These are phyloP conservation scores for Aspergillus intermedius DNA, from an alignment of 2,329 filamentous ascomycete species.

Conservation along the genomic window DNA sequence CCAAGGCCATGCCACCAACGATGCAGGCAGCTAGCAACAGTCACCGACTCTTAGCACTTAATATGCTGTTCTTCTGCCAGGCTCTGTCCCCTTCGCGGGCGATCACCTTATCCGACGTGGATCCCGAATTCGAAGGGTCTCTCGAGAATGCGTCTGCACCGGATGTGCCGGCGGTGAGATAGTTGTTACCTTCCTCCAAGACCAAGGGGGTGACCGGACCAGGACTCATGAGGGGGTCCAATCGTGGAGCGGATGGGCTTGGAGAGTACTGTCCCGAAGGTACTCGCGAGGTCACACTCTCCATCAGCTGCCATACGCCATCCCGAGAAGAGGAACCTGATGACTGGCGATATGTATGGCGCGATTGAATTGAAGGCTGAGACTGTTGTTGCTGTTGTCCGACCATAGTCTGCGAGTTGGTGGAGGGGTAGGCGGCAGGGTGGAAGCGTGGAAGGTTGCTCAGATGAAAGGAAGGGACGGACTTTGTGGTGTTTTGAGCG, in stretches of 20 bases:
- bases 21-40: too few relatives aligned
- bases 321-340: constrained; percentile 28
- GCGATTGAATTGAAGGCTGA: constrained; percentile 27
- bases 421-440: constrained; percentile 38
- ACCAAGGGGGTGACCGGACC: constrained; percentile 42
- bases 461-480: constrained; percentile 33
- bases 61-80: constrained; percentile 23
- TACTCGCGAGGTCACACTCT: constrained; percentile 31
- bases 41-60: constrained; percentile 23
- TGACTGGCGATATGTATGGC: constrained; percentile 26
- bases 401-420: constrained; percentile 10
- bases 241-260: constrained; percentile 38
- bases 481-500: constrained; percentile 28
- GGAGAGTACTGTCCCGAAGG: constrained; percentile 20
- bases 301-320: constrained; percentile 36
- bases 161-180: constrained; percentile 32
- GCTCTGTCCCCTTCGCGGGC: constrained; percentile 27
- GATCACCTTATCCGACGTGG: constrained; percentile 27
- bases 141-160: constrained; percentile 13
- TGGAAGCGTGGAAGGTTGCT: constrained; percentile 41
- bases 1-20: too few relatives aligned
- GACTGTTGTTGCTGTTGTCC: constrained; percentile 23
- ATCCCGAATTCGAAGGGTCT: constrained; percentile 16
- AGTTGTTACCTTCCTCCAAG: constrained; percentile 36
- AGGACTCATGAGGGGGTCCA: constrained; percentile 41